These are phyloP conservation scores for Pseudognaphalium luteoalbum DNA, from an alignment of 129 eudicot species.

Conservation along the genomic window DNA sequence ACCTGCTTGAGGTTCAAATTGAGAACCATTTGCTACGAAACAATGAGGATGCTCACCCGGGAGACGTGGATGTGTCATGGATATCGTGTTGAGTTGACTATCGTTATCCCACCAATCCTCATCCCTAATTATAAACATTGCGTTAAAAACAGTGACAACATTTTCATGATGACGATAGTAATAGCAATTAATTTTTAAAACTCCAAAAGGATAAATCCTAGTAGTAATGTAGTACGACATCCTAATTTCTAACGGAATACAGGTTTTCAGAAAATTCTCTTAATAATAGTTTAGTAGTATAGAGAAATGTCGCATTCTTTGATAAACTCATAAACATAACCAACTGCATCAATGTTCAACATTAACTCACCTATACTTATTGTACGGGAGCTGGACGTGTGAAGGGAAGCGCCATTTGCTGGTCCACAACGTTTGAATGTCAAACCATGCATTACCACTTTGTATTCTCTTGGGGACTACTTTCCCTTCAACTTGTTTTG, in stretches of 20 bases:
- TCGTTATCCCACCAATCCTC: conserved; percentile 95
- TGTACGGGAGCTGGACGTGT: conserved; percentile 61
- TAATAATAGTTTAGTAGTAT: too few relatives aligned
- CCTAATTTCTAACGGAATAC: too few relatives aligned
- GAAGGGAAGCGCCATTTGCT: conserved; percentile 67
- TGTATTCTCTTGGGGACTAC: conserved; percentile 59
- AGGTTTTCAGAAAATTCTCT: too few relatives aligned
- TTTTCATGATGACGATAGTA: too few relatives aligned
- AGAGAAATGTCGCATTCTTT: too few relatives aligned
- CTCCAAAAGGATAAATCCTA: too few relatives aligned
- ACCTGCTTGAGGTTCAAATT: conserved; percentile 65
- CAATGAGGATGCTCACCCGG: conserved; percentile 66
- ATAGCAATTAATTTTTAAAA: too few relatives aligned
- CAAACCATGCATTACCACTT: conserved; percentile 51
- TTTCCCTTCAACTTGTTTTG: conserved; percentile 49
- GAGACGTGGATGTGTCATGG: conserved; percentile 78
- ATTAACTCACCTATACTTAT: conserved; percentile 54
- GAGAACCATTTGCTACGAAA: conserved; percentile 51
- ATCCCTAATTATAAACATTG: conserved; percentile 44
- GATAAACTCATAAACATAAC: too few relatives aligned
- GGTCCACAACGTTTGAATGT: conserved; percentile 60
- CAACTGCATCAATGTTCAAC: not conserved
- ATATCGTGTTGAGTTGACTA: conserved; percentile 77
- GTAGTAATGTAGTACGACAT: too few relatives aligned
- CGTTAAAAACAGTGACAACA: too few relatives aligned